phyloP scores from a whole-genome alignment of 1,139 yeast species.

The Magnusiomyces suaveolens region DNA sequence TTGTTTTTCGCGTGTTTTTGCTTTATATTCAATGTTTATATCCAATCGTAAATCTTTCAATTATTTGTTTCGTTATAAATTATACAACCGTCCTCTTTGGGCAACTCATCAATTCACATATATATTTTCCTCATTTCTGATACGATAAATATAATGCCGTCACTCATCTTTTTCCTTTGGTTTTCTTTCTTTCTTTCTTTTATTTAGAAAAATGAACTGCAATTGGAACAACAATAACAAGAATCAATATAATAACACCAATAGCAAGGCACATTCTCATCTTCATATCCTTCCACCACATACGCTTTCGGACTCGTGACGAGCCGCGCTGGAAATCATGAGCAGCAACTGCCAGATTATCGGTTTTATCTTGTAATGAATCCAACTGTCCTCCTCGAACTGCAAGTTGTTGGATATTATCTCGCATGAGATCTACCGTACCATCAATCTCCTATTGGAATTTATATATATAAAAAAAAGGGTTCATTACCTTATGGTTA shows the following conservation, averaged over 20 bases:
- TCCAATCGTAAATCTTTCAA: too few relatives aligned
- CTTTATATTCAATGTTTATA: too few relatives aligned
- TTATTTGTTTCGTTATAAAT: too few relatives aligned
- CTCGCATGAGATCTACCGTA: conserved; percentile 97
- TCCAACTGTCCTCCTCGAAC: conserved; percentile 92
- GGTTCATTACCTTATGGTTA: too few relatives aligned
- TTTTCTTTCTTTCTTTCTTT: background rate
- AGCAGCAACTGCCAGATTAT: conserved; percentile 84
- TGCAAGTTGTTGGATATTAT: conserved; percentile 90
- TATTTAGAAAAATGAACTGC: conserved; percentile 46
- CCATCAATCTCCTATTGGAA: conserved; percentile 73
- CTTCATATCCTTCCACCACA: conserved; percentile 99
- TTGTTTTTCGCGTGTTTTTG: too few relatives aligned
- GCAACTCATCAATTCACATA: too few relatives aligned
- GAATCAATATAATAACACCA: conserved; percentile 72
- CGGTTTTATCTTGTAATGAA: conserved; percentile 88
- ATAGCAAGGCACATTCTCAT: conserved; percentile 87
- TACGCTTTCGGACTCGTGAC: conserved; percentile 92
- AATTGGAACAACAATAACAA: conserved; percentile 80
- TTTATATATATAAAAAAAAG: background rate
- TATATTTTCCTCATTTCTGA: too few relatives aligned
- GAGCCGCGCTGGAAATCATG: conserved; percentile 97
- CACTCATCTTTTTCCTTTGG: too few relatives aligned
- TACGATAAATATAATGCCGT: too few relatives aligned
- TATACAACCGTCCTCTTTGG: too few relatives aligned